phyloP scores from a whole-genome alignment of 208 protist genomes.

The Trichomonas vaginalis region DNA sequence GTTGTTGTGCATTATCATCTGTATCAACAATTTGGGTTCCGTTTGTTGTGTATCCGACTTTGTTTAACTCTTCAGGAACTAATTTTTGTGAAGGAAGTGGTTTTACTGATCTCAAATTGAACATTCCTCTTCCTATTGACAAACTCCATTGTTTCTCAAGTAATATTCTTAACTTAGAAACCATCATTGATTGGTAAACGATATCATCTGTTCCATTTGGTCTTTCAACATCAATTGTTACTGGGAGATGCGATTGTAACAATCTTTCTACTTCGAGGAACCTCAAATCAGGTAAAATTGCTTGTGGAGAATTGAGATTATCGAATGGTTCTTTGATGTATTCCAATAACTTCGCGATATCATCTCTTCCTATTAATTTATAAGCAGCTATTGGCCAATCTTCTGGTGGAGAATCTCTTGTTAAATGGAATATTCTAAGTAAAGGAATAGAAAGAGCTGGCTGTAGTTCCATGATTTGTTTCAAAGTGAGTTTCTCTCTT shows the following conservation, averaged over 20 bases:
- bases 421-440: neutral
- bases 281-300: neutral
- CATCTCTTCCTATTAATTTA: neutral
- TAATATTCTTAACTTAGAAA: neutral
- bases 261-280: constrained; percentile 2
- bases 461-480: neutral
- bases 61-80: neutral
- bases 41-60: neutral
- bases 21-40: neutral
- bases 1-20: neutral
- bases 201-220: constrained; percentile 13
- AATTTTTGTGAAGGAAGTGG: neutral
- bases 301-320: neutral
- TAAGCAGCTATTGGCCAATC: constrained; percentile 6
- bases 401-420: neutral
- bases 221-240: neutral
- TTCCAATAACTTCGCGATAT: neutral
- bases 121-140: neutral
- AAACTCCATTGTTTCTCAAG: neutral
- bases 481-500: neutral
- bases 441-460: neutral
- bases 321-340: neutral
- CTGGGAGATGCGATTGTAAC: neutral
- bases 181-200: neutral
- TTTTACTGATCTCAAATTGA: neutral